A percentile compares a stretch with the other conserved stretches of the same genome.
Conservation (phyloP, 345 rosid genomes). For the Populus pruinosa region DNA sequence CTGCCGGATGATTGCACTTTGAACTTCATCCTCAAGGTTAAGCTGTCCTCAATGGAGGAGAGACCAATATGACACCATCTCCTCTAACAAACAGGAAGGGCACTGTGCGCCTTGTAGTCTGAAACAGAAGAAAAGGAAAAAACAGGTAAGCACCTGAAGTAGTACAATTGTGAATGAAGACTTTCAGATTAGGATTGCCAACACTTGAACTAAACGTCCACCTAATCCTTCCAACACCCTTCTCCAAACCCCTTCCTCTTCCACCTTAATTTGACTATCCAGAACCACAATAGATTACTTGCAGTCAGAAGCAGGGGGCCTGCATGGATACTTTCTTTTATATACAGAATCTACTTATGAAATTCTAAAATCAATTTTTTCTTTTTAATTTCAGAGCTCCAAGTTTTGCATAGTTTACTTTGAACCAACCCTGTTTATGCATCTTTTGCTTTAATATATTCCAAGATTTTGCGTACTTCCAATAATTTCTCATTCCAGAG, state of each 20-base stretch:
- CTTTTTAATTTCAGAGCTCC: too few relatives aligned
- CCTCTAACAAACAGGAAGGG: slow-evolving; percentile 97
- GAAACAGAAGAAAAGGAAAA: slow-evolving; percentile 24
- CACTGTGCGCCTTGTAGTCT: slow-evolving; percentile 79
- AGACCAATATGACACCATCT: slow-evolving; percentile 96
- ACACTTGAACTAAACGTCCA: not conserved
- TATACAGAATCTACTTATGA: not conserved
- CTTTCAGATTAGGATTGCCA: not conserved
- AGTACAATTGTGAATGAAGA: not conserved
- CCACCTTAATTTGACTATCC: not conserved
- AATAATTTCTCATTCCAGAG: not conserved
- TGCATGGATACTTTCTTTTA: not conserved
- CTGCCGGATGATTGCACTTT: not conserved
- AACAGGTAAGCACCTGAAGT: not conserved
- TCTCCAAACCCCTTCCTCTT: not conserved
- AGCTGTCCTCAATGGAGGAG: slow-evolving; percentile 92
- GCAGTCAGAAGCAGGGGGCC: not conserved
- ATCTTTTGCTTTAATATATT: too few relatives aligned
- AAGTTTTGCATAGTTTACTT: too few relatives aligned
- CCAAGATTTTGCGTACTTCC: too few relatives aligned
- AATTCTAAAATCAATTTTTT: too few relatives aligned
- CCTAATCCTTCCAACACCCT: not conserved
- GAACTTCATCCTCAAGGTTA: slow-evolving; percentile 27
- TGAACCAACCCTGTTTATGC: not conserved
- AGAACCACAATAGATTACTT: not conserved